phyloP scores from a whole-genome alignment of 352 stramenopile genomes.

The Pythium coloratum region DNA sequence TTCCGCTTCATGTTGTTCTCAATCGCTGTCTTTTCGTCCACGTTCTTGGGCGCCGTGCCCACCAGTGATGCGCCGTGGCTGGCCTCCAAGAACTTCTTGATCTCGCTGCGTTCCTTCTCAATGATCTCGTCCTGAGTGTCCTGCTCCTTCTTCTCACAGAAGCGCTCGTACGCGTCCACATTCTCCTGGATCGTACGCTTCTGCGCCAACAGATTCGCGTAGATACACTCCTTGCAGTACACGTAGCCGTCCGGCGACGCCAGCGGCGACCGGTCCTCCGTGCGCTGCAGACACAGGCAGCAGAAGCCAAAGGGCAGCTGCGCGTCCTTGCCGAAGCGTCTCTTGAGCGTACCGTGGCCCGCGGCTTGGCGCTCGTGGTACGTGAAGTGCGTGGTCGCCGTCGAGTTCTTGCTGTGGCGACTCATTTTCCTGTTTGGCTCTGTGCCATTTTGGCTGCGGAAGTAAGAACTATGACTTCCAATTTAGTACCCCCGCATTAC shows the following conservation, averaged over 20 bases:
- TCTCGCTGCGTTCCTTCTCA: slow-evolving; percentile 47
- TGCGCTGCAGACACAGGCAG: slow-evolving; percentile 72
- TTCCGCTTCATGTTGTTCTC: slow-evolving; percentile 65
- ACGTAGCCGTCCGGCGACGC: slow-evolving; percentile 71
- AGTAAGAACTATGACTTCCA: neutral
- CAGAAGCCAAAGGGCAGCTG: slow-evolving; percentile 79
- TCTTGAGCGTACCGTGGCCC: slow-evolving; percentile 82
- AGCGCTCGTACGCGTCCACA: slow-evolving; percentile 58
- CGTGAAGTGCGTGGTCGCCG: slow-evolving; percentile 84
- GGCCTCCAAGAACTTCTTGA: slow-evolving; percentile 57
- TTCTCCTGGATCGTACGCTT: slow-evolving; percentile 83
- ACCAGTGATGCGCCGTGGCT: slow-evolving; percentile 17
- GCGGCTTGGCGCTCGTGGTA: slow-evolving; percentile 78
- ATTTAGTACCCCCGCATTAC: slow-evolving; percentile 4
- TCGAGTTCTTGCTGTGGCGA: slow-evolving; percentile 89
- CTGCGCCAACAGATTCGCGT: slow-evolving; percentile 80
- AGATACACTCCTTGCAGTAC: slow-evolving; percentile 90
- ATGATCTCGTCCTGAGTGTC: slow-evolving; percentile 50
- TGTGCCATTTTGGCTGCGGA: neutral
- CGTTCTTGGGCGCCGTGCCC: neutral
- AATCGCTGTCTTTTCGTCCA: slow-evolving; percentile 25
- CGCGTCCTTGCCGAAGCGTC: slow-evolving; percentile 76
- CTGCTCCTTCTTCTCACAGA: slow-evolving; percentile 48
- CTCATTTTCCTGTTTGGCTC: slow-evolving; percentile 43
- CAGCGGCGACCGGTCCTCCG: slow-evolving; percentile 57